phyloP scores from a whole-genome alignment of 371 early-diverging fungal genomes.

The Apophysomyces variabilis region DNA sequence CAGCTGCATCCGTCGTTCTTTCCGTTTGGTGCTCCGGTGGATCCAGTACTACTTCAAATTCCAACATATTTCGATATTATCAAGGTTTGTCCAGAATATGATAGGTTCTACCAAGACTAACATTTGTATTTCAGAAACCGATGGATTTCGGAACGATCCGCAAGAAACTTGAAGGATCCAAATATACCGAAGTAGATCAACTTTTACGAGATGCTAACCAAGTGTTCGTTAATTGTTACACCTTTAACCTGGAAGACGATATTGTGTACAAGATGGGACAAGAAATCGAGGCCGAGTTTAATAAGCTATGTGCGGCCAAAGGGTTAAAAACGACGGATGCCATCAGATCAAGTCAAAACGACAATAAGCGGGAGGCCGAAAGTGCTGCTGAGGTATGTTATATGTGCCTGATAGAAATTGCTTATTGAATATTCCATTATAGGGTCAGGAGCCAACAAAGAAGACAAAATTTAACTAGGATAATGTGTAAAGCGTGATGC shows the following conservation, averaged over 20 bases:
- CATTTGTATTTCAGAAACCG: conserved; percentile 49
- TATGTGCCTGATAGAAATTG: too few species aligned
- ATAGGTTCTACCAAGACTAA: conserved; percentile 74
- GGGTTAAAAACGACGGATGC: conserved; percentile 25
- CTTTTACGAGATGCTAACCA: conserved; percentile 36
- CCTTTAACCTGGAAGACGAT: conserved; percentile 80
- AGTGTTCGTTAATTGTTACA: conserved; percentile 79
- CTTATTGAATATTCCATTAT: neutral
- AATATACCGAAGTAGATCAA: conserved; percentile 24
- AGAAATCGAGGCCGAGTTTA: conserved; percentile 63
- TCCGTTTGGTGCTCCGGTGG: conserved; percentile 36
- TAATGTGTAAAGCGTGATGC: neutral
- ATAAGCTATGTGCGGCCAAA: conserved; percentile 50
- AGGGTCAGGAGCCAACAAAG: neutral
- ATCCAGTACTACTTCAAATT: conserved; percentile 25
- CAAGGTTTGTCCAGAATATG: conserved; percentile 42
- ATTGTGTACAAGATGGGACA: conserved; percentile 72
- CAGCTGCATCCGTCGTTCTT: conserved; percentile 23
- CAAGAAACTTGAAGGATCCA: conserved; percentile 24
- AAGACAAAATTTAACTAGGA: conserved; percentile 2
- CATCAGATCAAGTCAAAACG: neutral
- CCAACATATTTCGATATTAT: conserved; percentile 70
- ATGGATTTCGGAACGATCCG: conserved; percentile 48
- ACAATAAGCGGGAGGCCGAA: neutral
- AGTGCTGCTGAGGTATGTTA: neutral